A percentile compares a stretch with the other conserved stretches of the same genome.
These are phyloP conservation scores for Psilocybe mexicana DNA, from an alignment of 1,284 basidiomycete genomes.

Conservation along the genomic window DNA sequence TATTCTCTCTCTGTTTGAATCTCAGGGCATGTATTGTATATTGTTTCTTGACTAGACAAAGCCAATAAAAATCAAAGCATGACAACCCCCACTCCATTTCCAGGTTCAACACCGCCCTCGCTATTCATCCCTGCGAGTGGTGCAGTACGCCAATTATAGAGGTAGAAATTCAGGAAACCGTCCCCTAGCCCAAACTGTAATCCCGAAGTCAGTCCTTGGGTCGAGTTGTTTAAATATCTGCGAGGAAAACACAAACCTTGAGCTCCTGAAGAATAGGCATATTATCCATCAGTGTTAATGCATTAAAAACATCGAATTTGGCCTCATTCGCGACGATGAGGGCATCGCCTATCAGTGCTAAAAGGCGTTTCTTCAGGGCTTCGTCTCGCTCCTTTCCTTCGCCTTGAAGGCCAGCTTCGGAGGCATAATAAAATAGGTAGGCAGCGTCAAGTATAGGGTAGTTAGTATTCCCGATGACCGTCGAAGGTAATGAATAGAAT, in stretches of 20 bases:
- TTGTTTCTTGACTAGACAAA: not conserved
- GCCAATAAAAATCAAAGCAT: conserved; percentile 52
- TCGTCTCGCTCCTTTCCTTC: conserved; percentile 53
- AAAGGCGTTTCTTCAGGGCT: conserved; percentile 70
- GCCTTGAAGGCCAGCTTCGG: conserved; percentile 61
- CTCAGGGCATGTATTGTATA: not conserved
- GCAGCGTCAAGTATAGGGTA: conserved; percentile 79
- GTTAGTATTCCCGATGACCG: conserved; percentile 71
- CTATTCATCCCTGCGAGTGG: conserved; percentile 68
- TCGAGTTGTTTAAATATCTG: not conserved
- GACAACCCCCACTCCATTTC: conserved; percentile 78
- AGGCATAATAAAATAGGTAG: conserved; percentile 93
- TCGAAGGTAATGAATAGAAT: conserved; percentile 95
- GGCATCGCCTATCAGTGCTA: conserved; percentile 75
- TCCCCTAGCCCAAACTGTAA: conserved; percentile 87
- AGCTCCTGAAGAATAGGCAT: conserved; percentile 79
- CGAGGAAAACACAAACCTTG: conserved; percentile 51
- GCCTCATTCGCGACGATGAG: conserved; percentile 80
- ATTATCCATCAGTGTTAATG: conserved; percentile 95
- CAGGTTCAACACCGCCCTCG: conserved; percentile 52
- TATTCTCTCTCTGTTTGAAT: not conserved
- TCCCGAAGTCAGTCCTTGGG: conserved; percentile 1
- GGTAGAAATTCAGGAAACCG: conserved; percentile 87
- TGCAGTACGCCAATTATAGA: conserved; percentile 92
- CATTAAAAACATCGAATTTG: conserved; percentile 96